Conservation (phyloP, 306 rosid genomes). For the Glycyrrhiza uralensis region DNA sequence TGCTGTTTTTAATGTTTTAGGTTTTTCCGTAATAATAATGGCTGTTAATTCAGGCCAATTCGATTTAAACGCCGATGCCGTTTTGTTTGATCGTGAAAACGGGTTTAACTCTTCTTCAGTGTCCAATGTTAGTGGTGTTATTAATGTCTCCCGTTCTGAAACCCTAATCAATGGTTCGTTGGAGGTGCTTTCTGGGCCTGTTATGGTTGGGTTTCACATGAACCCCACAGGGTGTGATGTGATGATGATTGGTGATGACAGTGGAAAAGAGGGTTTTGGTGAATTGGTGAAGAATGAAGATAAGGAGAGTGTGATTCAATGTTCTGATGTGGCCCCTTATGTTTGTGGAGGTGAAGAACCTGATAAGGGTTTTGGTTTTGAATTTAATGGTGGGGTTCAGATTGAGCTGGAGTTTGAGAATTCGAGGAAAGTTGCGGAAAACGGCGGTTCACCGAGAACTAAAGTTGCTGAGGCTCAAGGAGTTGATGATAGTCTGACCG, state of each 20-base stretch:
- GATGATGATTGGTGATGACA: slow-evolving; percentile 5
- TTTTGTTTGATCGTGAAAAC: slow-evolving; percentile 35
- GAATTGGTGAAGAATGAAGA: slow-evolving; percentile 12
- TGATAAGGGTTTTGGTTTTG: slow-evolving; percentile 22
- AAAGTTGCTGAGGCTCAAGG: not conserved
- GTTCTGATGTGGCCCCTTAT: slow-evolving; percentile 8
- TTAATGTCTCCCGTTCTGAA: slow-evolving; percentile 1
- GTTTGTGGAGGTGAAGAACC: not conserved
- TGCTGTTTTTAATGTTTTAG: slow-evolving; percentile 25
- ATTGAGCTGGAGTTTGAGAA: not conserved
- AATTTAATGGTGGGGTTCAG: slow-evolving; percentile 14
- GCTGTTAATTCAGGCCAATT: slow-evolving; percentile 30
- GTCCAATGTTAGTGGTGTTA: slow-evolving; percentile 1
- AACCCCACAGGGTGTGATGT: not conserved
- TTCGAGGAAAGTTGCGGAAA: slow-evolving; percentile 7
- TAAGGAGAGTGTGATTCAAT: not conserved
- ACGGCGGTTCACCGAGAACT: not conserved
- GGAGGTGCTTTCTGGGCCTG: not conserved
- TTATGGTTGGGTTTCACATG: slow-evolving; percentile 1
- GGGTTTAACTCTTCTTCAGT: slow-evolving; percentile 26
- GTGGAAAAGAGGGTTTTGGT: slow-evolving; percentile 26
- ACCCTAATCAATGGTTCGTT: slow-evolving; percentile 21
- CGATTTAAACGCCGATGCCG: slow-evolving; percentile 49
- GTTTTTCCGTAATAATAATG: slow-evolving; percentile 30
- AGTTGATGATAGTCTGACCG: not conserved